Percentiles rank a stretch among this genome's conserved stretches.
phyloP scores from a whole-genome alignment of 139 green algal genomes.

The Coccomyxa sp. region DNA sequence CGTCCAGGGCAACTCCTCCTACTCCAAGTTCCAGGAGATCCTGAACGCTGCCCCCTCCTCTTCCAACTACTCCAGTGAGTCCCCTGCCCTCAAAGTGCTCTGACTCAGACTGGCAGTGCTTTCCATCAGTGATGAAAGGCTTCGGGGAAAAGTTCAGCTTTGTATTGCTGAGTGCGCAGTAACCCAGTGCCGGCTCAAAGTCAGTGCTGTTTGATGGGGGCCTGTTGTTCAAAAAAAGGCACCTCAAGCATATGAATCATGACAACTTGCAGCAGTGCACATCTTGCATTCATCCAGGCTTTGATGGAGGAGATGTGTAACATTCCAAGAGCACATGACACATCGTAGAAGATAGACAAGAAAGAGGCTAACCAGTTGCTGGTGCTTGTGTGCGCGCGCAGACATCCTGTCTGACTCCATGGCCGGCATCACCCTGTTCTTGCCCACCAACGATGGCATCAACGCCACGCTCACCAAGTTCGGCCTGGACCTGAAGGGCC shows the following conservation, averaged over 20 bases:
- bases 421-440: background rate
- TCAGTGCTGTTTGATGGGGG: background rate
- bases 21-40: background rate
- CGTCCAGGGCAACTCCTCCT: background rate
- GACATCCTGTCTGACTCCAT: background rate
- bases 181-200: background rate
- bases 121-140: too few relatives aligned
- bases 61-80: background rate
- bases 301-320: background rate
- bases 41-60: background rate
- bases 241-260: background rate
- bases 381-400: background rate
- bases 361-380: background rate
- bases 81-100: background rate
- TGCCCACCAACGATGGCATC: constrained; percentile 4
- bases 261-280: too few relatives aligned
- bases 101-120: too few relatives aligned
- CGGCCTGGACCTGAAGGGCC: constrained; percentile 2
- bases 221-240: background rate
- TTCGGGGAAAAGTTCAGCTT: too few relatives aligned
- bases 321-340: background rate
- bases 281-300: background rate
- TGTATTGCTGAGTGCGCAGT: too few relatives aligned
- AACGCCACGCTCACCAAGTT: background rate
- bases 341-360: too few relatives aligned